phyloP scores from a whole-genome alignment of 768 basidiomycete genomes.

The Mycena pura region DNA sequence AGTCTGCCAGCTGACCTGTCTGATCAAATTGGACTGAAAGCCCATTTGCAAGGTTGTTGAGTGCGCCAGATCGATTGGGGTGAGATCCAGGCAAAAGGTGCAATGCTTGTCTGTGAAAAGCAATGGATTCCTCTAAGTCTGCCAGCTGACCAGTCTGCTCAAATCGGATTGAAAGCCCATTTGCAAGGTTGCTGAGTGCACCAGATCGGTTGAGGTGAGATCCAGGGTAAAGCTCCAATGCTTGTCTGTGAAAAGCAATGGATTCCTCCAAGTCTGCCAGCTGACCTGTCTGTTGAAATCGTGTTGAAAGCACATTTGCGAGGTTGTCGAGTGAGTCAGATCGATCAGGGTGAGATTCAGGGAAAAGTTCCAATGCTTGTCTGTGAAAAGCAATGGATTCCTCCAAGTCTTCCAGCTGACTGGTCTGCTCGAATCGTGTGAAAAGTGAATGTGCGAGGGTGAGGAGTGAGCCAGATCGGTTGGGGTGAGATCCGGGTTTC shows the following conservation, averaged over 20 bases:
- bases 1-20: not conserved
- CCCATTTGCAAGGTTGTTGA: not conserved
- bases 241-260: constrained; percentile 6
- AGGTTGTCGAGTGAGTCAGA: not conserved
- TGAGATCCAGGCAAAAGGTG: not conserved
- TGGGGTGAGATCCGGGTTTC: too few species aligned
- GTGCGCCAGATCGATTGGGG: not conserved
- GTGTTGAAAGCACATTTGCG: not conserved
- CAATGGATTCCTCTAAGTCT: not conserved
- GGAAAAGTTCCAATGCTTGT: not conserved
- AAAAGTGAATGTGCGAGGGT: too few species aligned
- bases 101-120: not conserved
- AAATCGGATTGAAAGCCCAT: constrained; percentile 8
- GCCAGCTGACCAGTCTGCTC: constrained; percentile 4
- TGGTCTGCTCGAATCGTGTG: not conserved
- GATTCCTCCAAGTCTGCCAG: not conserved
- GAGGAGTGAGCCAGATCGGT: too few species aligned
- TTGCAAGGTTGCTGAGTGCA: constrained; percentile 8
- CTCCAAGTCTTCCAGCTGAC: not conserved
- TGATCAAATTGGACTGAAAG: not conserved
- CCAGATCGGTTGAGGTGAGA: constrained; percentile 4
- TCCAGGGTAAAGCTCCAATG: not conserved
- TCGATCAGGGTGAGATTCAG: not conserved
- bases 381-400: not conserved
- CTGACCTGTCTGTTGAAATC: not conserved